Percentiles rank a stretch among this genome's conserved stretches.
These are phyloP conservation scores for Pyricularia sp. DNA, from an alignment of 2,329 filamentous ascomycete genomes.

Conservation along the genomic window DNA sequence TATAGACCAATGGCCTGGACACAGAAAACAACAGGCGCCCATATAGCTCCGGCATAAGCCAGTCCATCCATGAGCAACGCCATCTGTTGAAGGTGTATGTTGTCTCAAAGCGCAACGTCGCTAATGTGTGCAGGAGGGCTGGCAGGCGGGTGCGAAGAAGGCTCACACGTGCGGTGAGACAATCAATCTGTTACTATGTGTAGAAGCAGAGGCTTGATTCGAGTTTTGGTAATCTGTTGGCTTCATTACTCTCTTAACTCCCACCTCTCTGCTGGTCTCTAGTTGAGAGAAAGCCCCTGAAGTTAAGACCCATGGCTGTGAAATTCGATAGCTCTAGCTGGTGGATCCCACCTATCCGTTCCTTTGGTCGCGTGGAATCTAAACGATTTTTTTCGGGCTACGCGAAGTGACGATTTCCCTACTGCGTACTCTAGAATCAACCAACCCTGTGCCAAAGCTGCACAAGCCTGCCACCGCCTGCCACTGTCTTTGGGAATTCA, in stretches of 20 bases:
- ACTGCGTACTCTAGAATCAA: background rate
- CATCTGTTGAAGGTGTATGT: background rate
- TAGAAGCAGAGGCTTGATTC: background rate
- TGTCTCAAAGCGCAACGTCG: background rate
- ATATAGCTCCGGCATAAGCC: conserved; percentile 21
- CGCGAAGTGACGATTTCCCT: background rate
- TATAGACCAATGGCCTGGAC: conserved; percentile 48
- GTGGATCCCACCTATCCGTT: background rate
- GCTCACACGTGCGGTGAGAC: background rate
- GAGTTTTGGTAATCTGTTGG: background rate
- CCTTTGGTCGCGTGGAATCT: background rate
- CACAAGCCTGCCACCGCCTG: background rate
- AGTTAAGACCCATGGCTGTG: background rate
- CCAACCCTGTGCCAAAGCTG: no score
- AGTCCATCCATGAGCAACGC: conserved; percentile 1
- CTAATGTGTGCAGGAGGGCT: background rate
- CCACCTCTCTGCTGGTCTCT: background rate
- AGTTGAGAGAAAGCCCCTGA: background rate
- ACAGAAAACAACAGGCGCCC: conserved; percentile 40
- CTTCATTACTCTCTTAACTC: background rate
- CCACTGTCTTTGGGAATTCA: background rate
- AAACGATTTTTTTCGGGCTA: background rate
- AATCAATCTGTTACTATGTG: background rate
- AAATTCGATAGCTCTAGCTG: background rate
- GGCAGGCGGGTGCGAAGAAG: background rate